Evolutionary conservation across 225 moss, liverwort and hornwort species (phyloP).

Genomic region (Physcomitrellopsis africana): DNA sequence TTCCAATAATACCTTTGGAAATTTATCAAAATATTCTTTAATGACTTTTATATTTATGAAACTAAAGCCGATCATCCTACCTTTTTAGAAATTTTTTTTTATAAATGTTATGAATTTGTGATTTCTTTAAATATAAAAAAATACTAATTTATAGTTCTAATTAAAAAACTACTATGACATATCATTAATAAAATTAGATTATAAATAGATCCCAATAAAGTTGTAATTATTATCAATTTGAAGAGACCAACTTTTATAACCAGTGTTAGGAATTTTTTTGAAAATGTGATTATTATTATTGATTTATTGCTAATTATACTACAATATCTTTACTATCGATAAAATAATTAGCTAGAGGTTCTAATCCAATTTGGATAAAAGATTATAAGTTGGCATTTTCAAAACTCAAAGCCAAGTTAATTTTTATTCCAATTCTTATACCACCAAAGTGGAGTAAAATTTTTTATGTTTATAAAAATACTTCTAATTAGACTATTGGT

Average conservation of each 20-base stretch:
- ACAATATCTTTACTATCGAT: conserved; percentile 1
- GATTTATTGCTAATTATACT: neutral
- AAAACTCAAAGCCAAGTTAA: too few relatives aligned
- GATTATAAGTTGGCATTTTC: too few relatives aligned
- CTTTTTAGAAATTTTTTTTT: neutral
- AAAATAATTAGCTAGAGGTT: too few relatives aligned
- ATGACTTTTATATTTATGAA: conserved; percentile 19
- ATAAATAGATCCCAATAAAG: neutral
- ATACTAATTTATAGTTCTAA: conserved; percentile 6
- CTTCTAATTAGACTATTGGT: neutral
- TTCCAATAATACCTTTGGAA: neutral
- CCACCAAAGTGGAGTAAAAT: neutral
- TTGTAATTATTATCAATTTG: neutral
- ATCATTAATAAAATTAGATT: neutral
- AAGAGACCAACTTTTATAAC: neutral
- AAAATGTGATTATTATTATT: neutral
- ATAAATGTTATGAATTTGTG: neutral
- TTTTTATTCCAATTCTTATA: neutral
- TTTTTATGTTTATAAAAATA: conserved; percentile 14
- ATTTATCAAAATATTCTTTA: conserved; percentile 24
- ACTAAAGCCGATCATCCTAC: neutral
- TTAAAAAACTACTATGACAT: neutral
- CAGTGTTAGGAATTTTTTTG: conserved; percentile 2
- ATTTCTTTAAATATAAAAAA: conserved; percentile 3
- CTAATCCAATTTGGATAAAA: too few relatives aligned